Conservation (phyloP, 164 flowering plant species). For the Kalanchoe fedtschenkoi region DNA sequence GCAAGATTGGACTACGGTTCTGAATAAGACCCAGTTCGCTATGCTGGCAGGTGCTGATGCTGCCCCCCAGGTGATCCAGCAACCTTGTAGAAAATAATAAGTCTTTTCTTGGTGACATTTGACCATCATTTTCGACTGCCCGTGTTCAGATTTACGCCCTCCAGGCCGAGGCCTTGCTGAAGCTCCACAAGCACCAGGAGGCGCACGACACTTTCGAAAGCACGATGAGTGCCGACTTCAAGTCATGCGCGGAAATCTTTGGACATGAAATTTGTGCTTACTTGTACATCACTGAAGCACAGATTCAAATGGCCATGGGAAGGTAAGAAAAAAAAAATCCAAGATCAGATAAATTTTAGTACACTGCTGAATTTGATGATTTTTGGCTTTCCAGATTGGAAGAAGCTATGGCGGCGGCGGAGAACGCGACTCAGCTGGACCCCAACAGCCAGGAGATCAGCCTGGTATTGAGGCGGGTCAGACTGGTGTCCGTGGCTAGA, state of each 20-base stretch:
- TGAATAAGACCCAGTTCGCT: constrained; percentile 38
- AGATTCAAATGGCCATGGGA: constrained; percentile 60
- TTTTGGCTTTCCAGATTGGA: constrained; percentile 51
- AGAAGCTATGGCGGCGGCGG: constrained; percentile 44
- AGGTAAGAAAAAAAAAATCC: constrained; percentile 35
- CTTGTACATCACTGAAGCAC: constrained; percentile 32
- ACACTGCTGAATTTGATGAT: not conserved
- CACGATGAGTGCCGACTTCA: constrained; percentile 25
- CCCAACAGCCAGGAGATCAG: constrained; percentile 35
- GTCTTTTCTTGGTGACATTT: not conserved
- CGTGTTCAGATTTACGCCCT: constrained; percentile 34
- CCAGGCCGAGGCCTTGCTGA: constrained; percentile 73
- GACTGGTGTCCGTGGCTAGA: constrained; percentile 44
- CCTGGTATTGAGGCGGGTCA: constrained; percentile 24
- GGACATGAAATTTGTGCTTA: constrained; percentile 29
- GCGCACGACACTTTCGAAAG: constrained; percentile 32
- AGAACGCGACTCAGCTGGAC: constrained; percentile 46
- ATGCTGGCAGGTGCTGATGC: constrained; percentile 68
- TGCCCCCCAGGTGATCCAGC: constrained; percentile 49
- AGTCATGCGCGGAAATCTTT: constrained; percentile 34
- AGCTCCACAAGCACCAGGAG: constrained; percentile 57
- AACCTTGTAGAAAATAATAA: not conserved
- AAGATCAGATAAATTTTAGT: not conserved
- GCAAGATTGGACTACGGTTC: constrained; percentile 43
- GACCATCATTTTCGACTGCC: not conserved